Evolutionary conservation across 371 early-diverging fungal species (phyloP).

Genomic region (Mucor plumbeus): DNA sequence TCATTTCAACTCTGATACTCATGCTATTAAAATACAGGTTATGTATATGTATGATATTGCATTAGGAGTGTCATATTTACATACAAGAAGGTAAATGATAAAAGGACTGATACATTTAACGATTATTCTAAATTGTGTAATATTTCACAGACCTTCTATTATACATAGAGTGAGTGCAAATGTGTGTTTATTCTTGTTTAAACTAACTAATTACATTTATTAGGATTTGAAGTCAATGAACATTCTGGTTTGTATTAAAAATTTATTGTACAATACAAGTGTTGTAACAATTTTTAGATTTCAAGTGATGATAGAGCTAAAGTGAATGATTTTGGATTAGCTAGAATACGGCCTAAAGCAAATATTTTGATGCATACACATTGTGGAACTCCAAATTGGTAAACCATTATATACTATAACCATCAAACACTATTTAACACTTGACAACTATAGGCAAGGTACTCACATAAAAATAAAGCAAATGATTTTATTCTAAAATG

Average conservation of each 20-base stretch:
- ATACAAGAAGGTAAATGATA: slow-evolving; percentile 48
- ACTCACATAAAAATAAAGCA: neutral
- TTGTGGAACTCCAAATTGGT: slow-evolving; percentile 83
- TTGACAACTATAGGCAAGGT: slow-evolving; percentile 18
- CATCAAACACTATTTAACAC: neutral
- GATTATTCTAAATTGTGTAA: no score
- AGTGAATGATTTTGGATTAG: slow-evolving; percentile 84
- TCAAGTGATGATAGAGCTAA: slow-evolving; percentile 73
- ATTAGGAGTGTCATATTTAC: slow-evolving; percentile 73
- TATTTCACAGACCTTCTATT: slow-evolving; percentile 42
- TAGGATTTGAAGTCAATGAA: slow-evolving; percentile 89
- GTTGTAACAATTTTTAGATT: slow-evolving; percentile 37
- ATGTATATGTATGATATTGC: slow-evolving; percentile 88
- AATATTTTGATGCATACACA: slow-evolving; percentile 74
- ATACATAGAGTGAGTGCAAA: slow-evolving; percentile 44
- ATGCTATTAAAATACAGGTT: slow-evolving; percentile 33
- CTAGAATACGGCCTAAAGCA: slow-evolving; percentile 72
- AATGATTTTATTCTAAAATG: neutral
- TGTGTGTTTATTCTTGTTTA: neutral
- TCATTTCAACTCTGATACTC: neutral
- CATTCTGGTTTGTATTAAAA: slow-evolving; percentile 55
- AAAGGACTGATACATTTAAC: neutral
- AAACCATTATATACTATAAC: slow-evolving; percentile 22
- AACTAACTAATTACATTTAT: neutral
- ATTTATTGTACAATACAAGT: neutral